Evolutionary conservation across 805 yeast genomes (phyloP), one percentile per base, ranked within the genome.

Genomic region (Pichia exigua): DNA sequence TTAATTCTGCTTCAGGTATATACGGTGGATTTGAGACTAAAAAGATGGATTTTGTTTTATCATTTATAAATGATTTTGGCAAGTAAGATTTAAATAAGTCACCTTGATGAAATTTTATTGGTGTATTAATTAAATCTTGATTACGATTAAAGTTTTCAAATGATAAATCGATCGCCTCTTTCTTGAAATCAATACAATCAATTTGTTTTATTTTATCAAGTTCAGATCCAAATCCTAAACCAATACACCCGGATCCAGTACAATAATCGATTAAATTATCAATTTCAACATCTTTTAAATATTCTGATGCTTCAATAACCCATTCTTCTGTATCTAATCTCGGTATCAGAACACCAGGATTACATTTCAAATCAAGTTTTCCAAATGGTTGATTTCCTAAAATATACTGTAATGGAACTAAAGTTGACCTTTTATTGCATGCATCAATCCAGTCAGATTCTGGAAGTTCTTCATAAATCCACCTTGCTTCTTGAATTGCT

Each of bases 281-380:
- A 15, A 50, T 15, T 24, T 43, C 11, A 24, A 18, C 40, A 22
- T 27, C 27, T 6, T 46, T 48, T 18, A 59, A 46, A 1, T 61
- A 47, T 9, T 54, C 28, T 10, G 70, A 65, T 21, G 85, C 62
- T 50, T 73, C 73, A 28, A 69, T 38, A 11, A 77, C 71, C 97
- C 97, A 92, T 61, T 89, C 96, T 64, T 92, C 98, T 0, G 99
- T 92, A 63, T 92, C 99, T 85, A 92, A 83, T 47, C 99, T 69
- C 0, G 99, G 98, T 27, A 92, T 91, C 54, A 92, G 69, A 2
- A 89, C 97, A 0, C 81, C 81, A 1, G 70, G 71, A 28, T 66
- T 60, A 60, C 96, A 87, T 26, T 60, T 51, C 4, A 92, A 74
- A 13, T 77, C 79, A 46, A 92, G 62, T 2, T 65, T 61, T 0